Base-by-base conservation (phyloP, 139 green algal genomes). In the Edaphochlamys debaryana region DNA sequence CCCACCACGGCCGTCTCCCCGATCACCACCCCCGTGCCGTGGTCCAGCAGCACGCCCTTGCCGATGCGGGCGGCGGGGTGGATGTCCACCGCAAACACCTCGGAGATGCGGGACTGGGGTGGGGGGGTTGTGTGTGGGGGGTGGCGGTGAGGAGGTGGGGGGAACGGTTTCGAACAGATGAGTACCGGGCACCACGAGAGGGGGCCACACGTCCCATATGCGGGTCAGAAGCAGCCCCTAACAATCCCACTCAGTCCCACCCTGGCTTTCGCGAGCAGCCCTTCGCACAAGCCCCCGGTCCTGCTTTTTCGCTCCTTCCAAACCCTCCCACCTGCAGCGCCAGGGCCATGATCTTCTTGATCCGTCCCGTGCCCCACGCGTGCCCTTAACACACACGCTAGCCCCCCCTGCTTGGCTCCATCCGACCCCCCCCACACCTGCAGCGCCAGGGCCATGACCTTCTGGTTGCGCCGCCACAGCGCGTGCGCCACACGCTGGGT, bases 31-130 rank as follows among this genome's bases (percentile, higher is more conserved):
- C 96, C 96, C 30, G 94, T 98, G 79, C 93, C 97, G 79, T 99
- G 98, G 77, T 99, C 97, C 64, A 99, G 88, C 69, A 99, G 88
- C 17, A 99, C 90, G 54, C 97, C 97, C 41, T 91, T 88, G 11
- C 98, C 98, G n/a, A 99, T 94, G n/a, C 87, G 80, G 8, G 98
- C 97, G 0, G 92, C 95, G 4, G 97, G 97, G 86, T 99, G 97
- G 66, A 99, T 97, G 91, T 99, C 97, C 45, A 99, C 93, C 0
- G 90, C 93, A 80, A 98, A 94, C n/a, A 97, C 91, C 86, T 94
- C 88, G 32, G 67, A 87, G 42, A 87, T 77, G 41, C 86, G 79
- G 70, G 75, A 85, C 83, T 90, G 85, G 1, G 6, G 66, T n/a
- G n/a, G n/a, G n/a, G n/a, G n/a, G n/a, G n/a, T n/a, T n/a, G n/a